Evolutionary conservation across 2,329 filamentous ascomycete species (phyloP), one percentile per base, ranked within the genome.

Genomic region (Capronia coronata): DNA sequence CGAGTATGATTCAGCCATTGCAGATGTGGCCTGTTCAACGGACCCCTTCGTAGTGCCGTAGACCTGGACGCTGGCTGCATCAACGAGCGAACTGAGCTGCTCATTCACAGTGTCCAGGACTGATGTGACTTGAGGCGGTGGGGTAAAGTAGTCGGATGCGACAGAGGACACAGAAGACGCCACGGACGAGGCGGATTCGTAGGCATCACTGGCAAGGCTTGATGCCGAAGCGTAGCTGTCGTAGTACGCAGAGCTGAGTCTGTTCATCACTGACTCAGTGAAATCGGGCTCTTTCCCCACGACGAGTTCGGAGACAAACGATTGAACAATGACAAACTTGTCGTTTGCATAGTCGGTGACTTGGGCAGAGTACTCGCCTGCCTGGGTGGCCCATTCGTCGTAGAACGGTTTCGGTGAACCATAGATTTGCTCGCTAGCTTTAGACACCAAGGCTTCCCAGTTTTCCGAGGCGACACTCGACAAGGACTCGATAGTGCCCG

Each of bases 201-300:
- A 70, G 11, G 66, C 67, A 21, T 75, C 72, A 44, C 69, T 73
- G 9, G 75, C 74, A 43, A 75, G 74, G 49, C 75, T 79, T 8
- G 71, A 77, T 18, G 72, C 76, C 2, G 75, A 75, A 0, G 75
- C 72, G 44, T 64, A 64, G 13, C 81, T 84, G 0, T 82, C 86
- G 19, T 80, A 79, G 62, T 91, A 93, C 0, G 81, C 85, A 2
- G 78, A 82, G 48, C 79, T 78, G 10, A 94, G 75, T 44, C 84
- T 79, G 45, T 73, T 80, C 67, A 88, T 80, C 2, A 91, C 84
- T 51, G 85, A 89, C 62, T 94, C 86, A 0, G 84, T 89, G 61
- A 88, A 94, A 11, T 82, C 80, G 0, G 86, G 83, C 63, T 94
- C 87, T 65, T 84, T 87, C 46, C 86, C 88, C 34, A 76, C 69